Conservation (phyloP, 2,329 filamentous ascomycete genomes). For the Myriosclerotinia scirpicola region DNA sequence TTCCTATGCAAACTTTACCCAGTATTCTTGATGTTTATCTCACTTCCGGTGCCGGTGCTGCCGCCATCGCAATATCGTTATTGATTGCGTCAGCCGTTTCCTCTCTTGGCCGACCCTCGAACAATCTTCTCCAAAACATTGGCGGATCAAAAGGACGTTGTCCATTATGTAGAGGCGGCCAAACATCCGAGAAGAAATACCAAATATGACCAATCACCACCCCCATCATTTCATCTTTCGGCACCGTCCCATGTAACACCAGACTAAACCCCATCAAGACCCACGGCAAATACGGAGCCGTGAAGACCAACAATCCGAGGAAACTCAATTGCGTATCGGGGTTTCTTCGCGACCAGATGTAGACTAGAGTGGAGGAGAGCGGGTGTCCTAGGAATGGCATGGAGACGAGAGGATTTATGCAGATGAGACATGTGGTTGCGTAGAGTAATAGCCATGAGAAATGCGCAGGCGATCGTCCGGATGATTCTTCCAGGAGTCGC, state of each 20-base stretch:
- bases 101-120: constrained; percentile 59
- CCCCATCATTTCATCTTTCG: constrained; percentile 94
- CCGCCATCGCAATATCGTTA: constrained; percentile 62
- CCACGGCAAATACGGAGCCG: constrained; percentile 93
- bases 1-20: constrained; percentile 20
- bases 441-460: constrained; percentile 95
- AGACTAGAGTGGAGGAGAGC: constrained; percentile 88
- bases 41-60: constrained; percentile 43
- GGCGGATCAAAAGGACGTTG: constrained; percentile 87
- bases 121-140: constrained; percentile 82
- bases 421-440: constrained; percentile 74
- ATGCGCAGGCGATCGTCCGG: constrained; percentile 85
- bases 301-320: constrained; percentile 85
- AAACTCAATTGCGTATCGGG: constrained; percentile 89
- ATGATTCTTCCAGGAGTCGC: constrained; percentile 89
- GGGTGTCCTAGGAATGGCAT: constrained; percentile 95
- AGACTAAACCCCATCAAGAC: constrained; percentile 91
- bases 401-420: constrained; percentile 80
- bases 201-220: constrained; percentile 93
- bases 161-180: constrained; percentile 84
- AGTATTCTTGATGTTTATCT: constrained; percentile 33
- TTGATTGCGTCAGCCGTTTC: constrained; percentile 57
- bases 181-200: constrained; percentile 98
- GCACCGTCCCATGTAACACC: constrained; percentile 83
- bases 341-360: constrained; percentile 96